Evolutionary conservation across 257 asterid genomes (phyloP).

Genomic region (Solanum tacnaense): DNA sequence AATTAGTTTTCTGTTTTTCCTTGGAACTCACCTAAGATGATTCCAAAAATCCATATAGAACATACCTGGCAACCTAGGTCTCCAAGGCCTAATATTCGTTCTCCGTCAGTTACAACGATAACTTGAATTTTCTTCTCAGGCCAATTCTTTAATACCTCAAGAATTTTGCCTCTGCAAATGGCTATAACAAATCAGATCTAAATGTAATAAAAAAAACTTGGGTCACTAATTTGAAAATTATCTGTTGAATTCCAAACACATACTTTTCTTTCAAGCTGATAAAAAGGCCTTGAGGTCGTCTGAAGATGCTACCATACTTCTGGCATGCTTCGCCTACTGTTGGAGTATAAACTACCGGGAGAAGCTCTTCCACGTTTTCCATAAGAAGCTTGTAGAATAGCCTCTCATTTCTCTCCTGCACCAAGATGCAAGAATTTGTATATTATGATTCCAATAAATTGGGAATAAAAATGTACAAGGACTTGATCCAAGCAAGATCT

Average conservation of each 20-base stretch:
- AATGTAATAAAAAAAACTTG: not conserved
- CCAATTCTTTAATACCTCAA: conserved; percentile 94
- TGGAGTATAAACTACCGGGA: conserved; percentile 95
- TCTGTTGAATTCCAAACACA: not conserved
- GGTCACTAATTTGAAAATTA: not conserved
- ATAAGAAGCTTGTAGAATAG: conserved; percentile 91
- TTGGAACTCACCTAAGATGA: not conserved
- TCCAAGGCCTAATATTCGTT: conserved; percentile 95
- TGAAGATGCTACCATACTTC: conserved; percentile 86
- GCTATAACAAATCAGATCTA: conserved; percentile 7
- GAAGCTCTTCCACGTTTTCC: conserved; percentile 90
- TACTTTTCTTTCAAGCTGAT: conserved; percentile 96
- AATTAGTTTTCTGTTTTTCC: not conserved
- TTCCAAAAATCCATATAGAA: not conserved
- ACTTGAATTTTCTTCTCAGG: conserved; percentile 96
- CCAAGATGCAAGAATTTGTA: not conserved
- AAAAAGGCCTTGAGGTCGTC: conserved; percentile 97
- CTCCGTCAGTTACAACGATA: conserved; percentile 94
- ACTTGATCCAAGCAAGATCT: not conserved
- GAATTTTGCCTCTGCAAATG: conserved; percentile 75
- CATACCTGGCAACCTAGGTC: conserved; percentile 97
- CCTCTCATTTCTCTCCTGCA: conserved; percentile 86
- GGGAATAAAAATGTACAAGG: not conserved
- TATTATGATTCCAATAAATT: not conserved
- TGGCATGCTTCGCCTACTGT: conserved; percentile 99